phyloP scores from a whole-genome alignment of 768 basidiomycete species.

The Kwoniella dejecticola region DNA sequence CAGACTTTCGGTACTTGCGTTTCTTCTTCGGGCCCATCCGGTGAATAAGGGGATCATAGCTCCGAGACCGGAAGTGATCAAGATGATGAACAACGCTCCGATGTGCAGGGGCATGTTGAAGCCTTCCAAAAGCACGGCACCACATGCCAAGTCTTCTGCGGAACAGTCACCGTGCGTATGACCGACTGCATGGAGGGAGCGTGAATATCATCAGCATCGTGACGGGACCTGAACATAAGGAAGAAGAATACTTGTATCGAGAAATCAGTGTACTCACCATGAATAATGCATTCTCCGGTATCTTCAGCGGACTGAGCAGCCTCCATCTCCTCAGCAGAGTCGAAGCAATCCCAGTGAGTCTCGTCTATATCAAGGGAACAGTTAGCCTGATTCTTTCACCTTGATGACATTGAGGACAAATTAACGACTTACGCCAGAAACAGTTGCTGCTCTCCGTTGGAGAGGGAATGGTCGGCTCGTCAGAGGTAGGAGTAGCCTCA shows the following conservation, averaged over 20 bases:
- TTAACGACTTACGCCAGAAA: constrained; percentile 42
- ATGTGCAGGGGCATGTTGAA: constrained; percentile 48
- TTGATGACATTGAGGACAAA: no score
- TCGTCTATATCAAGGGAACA: constrained; percentile 22
- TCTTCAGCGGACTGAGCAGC: constrained; percentile 16
- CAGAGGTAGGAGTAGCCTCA: constrained; percentile 11
- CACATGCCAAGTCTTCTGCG: constrained; percentile 39
- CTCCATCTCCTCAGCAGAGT: constrained; percentile 25
- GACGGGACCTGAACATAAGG: no score
- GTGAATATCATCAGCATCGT: constrained; percentile 11
- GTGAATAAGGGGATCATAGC: constrained; percentile 44
- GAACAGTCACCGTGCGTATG: constrained; percentile 50
- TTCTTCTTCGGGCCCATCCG: constrained; percentile 22
- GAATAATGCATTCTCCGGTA: constrained; percentile 39
- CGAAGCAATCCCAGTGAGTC: constrained; percentile 45
- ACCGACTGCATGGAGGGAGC: constrained; percentile 16
- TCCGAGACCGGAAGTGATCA: constrained; percentile 42
- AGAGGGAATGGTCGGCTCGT: constrained; percentile 23
- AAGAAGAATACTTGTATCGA: constrained; percentile 1
- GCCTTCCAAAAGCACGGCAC: constrained; percentile 29
- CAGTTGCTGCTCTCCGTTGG: constrained; percentile 39
- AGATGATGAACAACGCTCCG: constrained; percentile 46
- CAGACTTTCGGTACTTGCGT: constrained; percentile 1
- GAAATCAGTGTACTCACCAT: constrained; percentile 23
- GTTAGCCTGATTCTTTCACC: no score